Base-by-base conservation (phyloP, 176 grass and related monocot species). In the Oryza glumipatula region DNA sequence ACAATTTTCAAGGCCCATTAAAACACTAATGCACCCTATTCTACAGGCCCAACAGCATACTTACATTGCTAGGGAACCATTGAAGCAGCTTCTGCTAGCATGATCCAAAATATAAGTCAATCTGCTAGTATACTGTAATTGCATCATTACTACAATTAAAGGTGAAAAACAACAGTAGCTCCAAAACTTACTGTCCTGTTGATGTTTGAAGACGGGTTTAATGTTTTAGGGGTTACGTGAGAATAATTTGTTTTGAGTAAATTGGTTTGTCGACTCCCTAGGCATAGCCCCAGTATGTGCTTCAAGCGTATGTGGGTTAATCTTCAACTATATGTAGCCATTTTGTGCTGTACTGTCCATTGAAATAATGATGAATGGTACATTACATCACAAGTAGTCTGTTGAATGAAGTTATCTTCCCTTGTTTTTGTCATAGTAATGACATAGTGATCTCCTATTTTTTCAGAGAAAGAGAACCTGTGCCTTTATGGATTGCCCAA, bases 381-480 rank as follows among this genome's bases (percentile, higher is more conserved):
- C 73, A 60, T 80, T 35, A 9, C 54, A 58, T 58, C 17, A 66
- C 36, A 83, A 81, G 9, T 78, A 38, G 26, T 68, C 33, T 51
- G 17, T 22, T 69, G 82, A 73, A 76, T n/a, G 11, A 81, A 26
- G 19, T 80, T 39, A 45, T 33, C 9, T 63, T 74, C 49, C 22
- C 79, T 67, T 70, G 13, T 38, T 88, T 79, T 74, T 76, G 79
- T 81, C 30, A 80, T 70, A 41, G 12, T 56, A 15, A 56, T 90
- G 52, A 26, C 60, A 45, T 51, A 68, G 28, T 83, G 17, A 10
- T 87, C 51, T 74, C 56, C 45, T 74, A 58, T 67, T 92, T 76
- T 86, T 43, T 23, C 86, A 97, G 94, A 88, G 77, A 94, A 94
- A 82, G 92, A 97, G 51, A 92, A 97, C 43, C 36, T 97, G 73